Evolutionary conservation across 1,139 yeast species (phyloP).

Genomic region (Fermentozyma sake): DNA sequence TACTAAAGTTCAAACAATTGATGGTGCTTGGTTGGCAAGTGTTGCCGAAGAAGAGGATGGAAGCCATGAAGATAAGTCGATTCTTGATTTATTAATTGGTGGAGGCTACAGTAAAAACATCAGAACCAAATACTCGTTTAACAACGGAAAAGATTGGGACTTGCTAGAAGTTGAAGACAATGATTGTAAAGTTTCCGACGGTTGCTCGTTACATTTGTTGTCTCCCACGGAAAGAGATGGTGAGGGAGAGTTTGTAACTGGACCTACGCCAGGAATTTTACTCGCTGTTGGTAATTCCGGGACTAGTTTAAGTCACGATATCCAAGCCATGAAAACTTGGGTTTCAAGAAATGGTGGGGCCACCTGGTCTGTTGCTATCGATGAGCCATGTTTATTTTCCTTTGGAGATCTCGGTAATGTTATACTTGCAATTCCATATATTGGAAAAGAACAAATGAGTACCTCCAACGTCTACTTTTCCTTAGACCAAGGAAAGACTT

Average conservation of each 20-base stretch:
- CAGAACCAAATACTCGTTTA: constrained; percentile 43
- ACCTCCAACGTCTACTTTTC: constrained; percentile 49
- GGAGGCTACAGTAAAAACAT: constrained; percentile 17
- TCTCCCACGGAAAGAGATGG: constrained; percentile 50
- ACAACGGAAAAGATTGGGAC: constrained; percentile 66
- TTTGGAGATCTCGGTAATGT: constrained; percentile 84
- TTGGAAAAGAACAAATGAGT: constrained; percentile 11
- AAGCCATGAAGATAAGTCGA: constrained; percentile 13
- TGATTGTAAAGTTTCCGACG: constrained; percentile 39
- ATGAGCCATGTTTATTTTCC: constrained; percentile 52
- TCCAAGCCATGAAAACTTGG: constrained; percentile 42
- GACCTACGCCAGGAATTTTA: constrained; percentile 71
- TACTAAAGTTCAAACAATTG: constrained; percentile 55
- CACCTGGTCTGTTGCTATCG: constrained; percentile 58
- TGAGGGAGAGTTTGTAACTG: constrained; percentile 51
- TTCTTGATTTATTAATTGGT: constrained; percentile 26
- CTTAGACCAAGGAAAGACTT: constrained; percentile 68
- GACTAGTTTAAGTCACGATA: constrained; percentile 18
- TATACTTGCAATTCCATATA: constrained; percentile 55
- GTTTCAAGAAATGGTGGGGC: constrained; percentile 77
- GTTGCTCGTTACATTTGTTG: constrained; percentile 56
- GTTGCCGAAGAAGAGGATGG: constrained; percentile 13
- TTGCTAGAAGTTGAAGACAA: constrained; percentile 45
- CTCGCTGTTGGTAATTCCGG: constrained; percentile 59
- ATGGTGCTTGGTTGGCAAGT: constrained; percentile 69